A percentile compares a stretch with the other conserved stretches of the same genome.
These are phyloP conservation scores for Cydonia oblonga DNA, from an alignment of 331 rosid species.

Conservation along the genomic window DNA sequence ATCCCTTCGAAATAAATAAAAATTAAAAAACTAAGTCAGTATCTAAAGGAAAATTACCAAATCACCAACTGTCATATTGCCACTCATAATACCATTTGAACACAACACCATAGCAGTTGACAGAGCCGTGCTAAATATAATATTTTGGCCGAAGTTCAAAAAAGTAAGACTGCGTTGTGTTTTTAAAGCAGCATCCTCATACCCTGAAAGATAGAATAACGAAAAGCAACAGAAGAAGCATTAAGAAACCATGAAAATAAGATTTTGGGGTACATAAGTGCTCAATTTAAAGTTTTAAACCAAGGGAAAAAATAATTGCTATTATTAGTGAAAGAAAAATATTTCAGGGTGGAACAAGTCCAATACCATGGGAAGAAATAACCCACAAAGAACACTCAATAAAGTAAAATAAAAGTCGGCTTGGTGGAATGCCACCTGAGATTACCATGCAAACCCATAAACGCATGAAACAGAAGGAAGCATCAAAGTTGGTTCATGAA, in stretches of 20 bases:
- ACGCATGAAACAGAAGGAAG: not conserved
- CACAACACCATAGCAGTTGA: constrained; percentile 96
- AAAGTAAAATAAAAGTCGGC: not conserved
- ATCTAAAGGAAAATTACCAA: constrained; percentile 50
- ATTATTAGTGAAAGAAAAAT: not conserved
- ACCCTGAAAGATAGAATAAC: constrained; percentile 39
- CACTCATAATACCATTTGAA: constrained; percentile 75
- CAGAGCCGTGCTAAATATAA: constrained; percentile 84
- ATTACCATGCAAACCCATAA: not conserved
- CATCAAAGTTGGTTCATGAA: not conserved
- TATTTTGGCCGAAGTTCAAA: constrained; percentile 85
- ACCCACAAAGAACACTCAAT: not conserved
- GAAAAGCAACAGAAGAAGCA: constrained; percentile 19
- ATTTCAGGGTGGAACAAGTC: not conserved
- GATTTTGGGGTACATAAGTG: not conserved
- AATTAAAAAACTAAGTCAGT: not conserved
- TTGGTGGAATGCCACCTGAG: not conserved
- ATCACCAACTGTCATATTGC: constrained; percentile 90
- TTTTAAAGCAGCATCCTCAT: constrained; percentile 91
- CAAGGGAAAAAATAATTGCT: too few species aligned
- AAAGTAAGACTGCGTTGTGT: constrained; percentile 89
- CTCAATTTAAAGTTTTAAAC: too few species aligned
- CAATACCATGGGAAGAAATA: not conserved
- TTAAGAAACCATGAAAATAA: constrained; percentile 2
- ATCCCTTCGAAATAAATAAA: not conserved